Percentiles rank a stretch among this genome's conserved stretches.
These are phyloP conservation scores for Ophiocordyceps unilateralis DNA, from an alignment of 2,329 filamentous ascomycete species.

Conservation along the genomic window DNA sequence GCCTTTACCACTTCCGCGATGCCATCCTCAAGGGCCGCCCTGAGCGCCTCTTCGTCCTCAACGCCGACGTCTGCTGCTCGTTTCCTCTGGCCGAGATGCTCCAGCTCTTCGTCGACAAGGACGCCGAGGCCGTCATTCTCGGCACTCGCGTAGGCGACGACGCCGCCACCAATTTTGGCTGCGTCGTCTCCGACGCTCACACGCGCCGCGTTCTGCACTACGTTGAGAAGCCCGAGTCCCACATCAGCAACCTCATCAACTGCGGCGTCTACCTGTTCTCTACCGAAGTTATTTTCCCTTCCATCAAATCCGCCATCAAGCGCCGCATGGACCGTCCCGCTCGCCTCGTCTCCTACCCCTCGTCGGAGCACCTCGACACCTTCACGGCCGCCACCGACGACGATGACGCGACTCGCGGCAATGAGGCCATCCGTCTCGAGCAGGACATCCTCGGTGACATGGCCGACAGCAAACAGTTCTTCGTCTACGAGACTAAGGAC, in stretches of 20 bases:
- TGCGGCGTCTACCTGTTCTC: constrained; percentile 97
- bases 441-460: constrained; percentile 93
- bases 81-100: constrained; percentile 96
- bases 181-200: constrained; percentile 88
- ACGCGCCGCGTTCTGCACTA: constrained; percentile 95
- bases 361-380: constrained; percentile 77
- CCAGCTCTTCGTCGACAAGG: constrained; percentile 80
- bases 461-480: constrained; percentile 95
- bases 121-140: constrained; percentile 90
- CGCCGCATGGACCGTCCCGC: constrained; percentile 72
- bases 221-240: constrained; percentile 95
- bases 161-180: constrained; percentile 88
- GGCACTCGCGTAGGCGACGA: constrained; percentile 85
- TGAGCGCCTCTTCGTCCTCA: constrained; percentile 91
- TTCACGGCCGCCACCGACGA: constrained; percentile 35
- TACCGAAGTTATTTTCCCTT: constrained; percentile 90
- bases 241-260: constrained; percentile 98
- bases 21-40: constrained; percentile 91
- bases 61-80: constrained; percentile 96
- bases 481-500: constrained; percentile 95
- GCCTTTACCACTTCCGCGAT: constrained; percentile 98
- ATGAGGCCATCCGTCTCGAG: constrained; percentile 81
- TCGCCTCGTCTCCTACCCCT: constrained; percentile 85
- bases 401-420: constrained; percentile 62
- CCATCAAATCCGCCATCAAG: constrained; percentile 88